Evolutionary conservation across 139 green algal species (phyloP), one percentile per base, ranked within the genome.

Genomic region (Micractinium conductrix): DNA sequence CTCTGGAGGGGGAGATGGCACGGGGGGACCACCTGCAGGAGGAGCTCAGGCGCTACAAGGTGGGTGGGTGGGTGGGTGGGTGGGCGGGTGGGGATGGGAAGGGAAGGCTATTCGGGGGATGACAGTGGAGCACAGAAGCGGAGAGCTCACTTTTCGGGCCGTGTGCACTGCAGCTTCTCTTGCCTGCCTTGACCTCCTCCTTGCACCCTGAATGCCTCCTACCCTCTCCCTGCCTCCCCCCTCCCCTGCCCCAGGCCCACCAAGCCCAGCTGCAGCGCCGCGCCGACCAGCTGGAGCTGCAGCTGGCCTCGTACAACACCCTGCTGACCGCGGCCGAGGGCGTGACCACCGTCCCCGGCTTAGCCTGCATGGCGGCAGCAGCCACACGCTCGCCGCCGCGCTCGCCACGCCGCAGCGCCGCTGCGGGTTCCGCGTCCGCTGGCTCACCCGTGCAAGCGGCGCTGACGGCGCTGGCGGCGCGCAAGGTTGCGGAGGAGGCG

Each of bases 241-340:
- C 17, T 14, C 35, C 28, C 9, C 26, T 37, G 17, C 19, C 53
- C 53, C 75, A 81, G 75, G 58, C 76, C 10, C 38, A 45, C 58
- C 76, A 82, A 37, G 35, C 33, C 10, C 38, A 69, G 80, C 80
- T 85, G 80, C 45, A 79, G 33, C 55, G 55, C 45, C 58, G 76
- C 3, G 38, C 67, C 0, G 50, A 80, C 38, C 40, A 48, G 37
- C 69, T 85, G 69, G 67, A 85, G 80, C 69, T 79, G 69, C 80
- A 80, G 80, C 48, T 85, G 9, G 70, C 69, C 12, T 12, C 80
- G 53, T 78, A 73, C 60, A 80, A 63, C 53, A 53, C 50, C 21
- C 40, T 85, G 69, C 69, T 85, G 26, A 62, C 50, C 24, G 42
- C 53, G 19, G 78, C 65, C 1, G 78, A 74, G 62, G 53, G 35